Evolutionary conservation across 1,284 basidiomycete species (phyloP).

Genomic region (Ganoderma leucocontextum): DNA sequence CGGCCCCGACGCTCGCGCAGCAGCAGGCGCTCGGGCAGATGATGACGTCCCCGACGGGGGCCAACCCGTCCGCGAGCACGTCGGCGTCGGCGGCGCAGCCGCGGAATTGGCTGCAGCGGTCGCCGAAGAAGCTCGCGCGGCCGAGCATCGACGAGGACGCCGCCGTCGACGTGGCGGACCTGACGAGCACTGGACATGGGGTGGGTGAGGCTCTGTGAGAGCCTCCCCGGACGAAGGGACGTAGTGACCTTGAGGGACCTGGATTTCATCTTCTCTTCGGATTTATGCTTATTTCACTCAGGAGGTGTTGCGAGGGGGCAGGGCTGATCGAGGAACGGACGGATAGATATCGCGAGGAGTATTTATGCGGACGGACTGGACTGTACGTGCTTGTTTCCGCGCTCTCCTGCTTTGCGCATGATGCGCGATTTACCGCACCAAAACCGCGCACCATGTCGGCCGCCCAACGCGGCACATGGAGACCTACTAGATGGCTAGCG

Average conservation of each 20-base stretch:
- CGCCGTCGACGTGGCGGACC: conserved; percentile 29
- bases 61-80: neutral
- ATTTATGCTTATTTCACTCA: neutral
- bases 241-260: neutral
- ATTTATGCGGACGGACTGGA: conserved; percentile 14
- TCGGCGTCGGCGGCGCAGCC: conserved; percentile 12
- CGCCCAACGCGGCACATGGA: neutral
- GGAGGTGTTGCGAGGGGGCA: neutral
- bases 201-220: conserved; percentile 31
- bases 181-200: conserved; percentile 26
- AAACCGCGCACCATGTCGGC: neutral
- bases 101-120: conserved; percentile 34
- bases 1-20: conserved; percentile 19
- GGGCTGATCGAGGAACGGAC: neutral
- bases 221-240: neutral
- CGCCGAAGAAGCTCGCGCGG: conserved; percentile 31
- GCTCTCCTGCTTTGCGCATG: neutral
- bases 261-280: neutral
- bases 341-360: conserved; percentile 12
- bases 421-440: neutral
- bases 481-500: neutral
- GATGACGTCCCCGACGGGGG: conserved; percentile 9
- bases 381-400: neutral
- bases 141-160: conserved; percentile 23
- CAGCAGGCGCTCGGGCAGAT: conserved; percentile 22